Evolutionary conservation across 2,329 filamentous ascomycete species (phyloP).

Genomic region (Pseudogymnoascus sp.): DNA sequence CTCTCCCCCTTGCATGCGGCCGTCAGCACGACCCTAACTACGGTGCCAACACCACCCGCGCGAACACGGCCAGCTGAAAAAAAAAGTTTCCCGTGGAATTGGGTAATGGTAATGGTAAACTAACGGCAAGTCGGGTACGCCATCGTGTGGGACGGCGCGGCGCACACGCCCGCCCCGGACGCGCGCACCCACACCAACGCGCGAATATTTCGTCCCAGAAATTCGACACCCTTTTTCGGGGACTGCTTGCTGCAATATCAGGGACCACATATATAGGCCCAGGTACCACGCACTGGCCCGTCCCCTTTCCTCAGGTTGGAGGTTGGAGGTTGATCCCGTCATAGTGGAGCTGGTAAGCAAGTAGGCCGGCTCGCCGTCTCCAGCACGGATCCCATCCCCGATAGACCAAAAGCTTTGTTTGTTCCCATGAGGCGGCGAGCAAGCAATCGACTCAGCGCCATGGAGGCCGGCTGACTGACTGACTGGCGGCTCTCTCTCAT

Average conservation of each 20-base stretch:
- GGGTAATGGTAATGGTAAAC: not conserved
- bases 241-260: not conserved
- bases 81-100: not conserved
- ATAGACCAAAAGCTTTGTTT: not conserved
- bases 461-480: not conserved
- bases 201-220: not conserved
- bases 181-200: not conserved
- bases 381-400: not conserved
- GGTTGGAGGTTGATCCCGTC: not conserved
- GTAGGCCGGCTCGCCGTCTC: not conserved
- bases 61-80: slow-evolving; percentile 1
- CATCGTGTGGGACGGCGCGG: slow-evolving; percentile 7
- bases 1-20: not conserved
- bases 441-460: not conserved
- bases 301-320: not conserved
- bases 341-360: slow-evolving; percentile 2
- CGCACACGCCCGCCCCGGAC: not conserved
- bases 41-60: not conserved
- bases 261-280: slow-evolving; percentile 1
- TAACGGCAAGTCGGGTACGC: slow-evolving; percentile 7
- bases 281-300: slow-evolving; percentile 8
- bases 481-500: not conserved
- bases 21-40: not conserved
- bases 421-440: not conserved
- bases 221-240: not conserved